Evolutionary conservation across 2,329 filamentous ascomycete species (phyloP).

Genomic region (Davidsoniella australis): DNA sequence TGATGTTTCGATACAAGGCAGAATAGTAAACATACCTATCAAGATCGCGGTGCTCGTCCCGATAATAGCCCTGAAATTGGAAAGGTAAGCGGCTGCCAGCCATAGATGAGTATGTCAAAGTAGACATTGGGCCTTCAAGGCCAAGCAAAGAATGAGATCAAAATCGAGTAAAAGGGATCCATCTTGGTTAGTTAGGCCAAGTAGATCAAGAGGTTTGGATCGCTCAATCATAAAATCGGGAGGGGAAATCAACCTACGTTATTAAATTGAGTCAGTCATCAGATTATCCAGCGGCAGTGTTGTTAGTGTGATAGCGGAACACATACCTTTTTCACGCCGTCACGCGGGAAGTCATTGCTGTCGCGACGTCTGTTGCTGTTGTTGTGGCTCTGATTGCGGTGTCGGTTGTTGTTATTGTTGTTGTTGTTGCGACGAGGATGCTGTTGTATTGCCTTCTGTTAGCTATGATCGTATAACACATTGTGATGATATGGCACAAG

Average conservation of each 20-base stretch:
- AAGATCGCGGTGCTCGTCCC: constrained; percentile 47
- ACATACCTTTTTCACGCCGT: constrained; percentile 70
- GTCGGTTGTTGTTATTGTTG: not conserved
- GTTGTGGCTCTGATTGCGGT: not conserved
- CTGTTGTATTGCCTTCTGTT: not conserved
- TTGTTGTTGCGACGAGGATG: constrained; percentile 7
- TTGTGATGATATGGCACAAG: not conserved
- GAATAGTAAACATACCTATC: constrained; percentile 40
- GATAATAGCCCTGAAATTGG: constrained; percentile 35
- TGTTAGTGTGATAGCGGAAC: not conserved
- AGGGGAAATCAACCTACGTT: constrained; percentile 10
- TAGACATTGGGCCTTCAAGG: constrained; percentile 1
- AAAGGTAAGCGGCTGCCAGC: constrained; percentile 17
- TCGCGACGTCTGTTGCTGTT: constrained; percentile 11
- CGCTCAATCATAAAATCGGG: constrained; percentile 3
- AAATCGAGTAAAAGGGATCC: not conserved
- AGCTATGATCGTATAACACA: not conserved
- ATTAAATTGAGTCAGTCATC: not conserved
- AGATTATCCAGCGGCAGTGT: not conserved
- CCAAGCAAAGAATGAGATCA: constrained; percentile 1
- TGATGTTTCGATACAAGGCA: not conserved
- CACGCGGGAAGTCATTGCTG: constrained; percentile 12
- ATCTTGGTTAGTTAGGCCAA: not conserved
- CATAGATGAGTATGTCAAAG: constrained; percentile 3
- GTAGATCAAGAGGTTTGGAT: not conserved